Evolutionary conservation across 805 yeast genomes (phyloP).

Genomic region (Monosporozyma servazzii): DNA sequence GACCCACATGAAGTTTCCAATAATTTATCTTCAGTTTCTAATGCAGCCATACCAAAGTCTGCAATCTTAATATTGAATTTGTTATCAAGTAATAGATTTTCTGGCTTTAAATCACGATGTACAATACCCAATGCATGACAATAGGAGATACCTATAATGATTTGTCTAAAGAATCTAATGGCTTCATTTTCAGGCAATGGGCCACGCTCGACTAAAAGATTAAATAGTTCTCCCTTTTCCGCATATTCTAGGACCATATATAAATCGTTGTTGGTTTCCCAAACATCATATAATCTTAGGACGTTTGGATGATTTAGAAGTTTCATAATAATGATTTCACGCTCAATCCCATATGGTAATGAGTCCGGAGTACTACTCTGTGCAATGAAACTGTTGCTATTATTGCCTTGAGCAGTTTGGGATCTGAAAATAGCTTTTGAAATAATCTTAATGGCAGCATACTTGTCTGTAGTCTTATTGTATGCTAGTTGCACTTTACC

Average conservation of each 20-base stretch:
- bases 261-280: conserved; percentile 77
- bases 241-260: conserved; percentile 90
- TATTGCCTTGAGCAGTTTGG: conserved; percentile 17
- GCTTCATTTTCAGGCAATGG: conserved; percentile 86
- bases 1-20: conserved; percentile 96
- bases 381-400: conserved; percentile 18
- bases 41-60: conserved; percentile 98
- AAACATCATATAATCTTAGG: conserved; percentile 70
- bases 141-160: conserved; percentile 72
- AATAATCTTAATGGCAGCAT: conserved; percentile 94
- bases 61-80: conserved; percentile 89
- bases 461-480: conserved; percentile 71
- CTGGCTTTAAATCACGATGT: conserved; percentile 82
- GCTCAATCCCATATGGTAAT: conserved; percentile 74
- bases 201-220: conserved; percentile 81
- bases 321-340: conserved; percentile 82
- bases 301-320: conserved; percentile 70
- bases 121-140: conserved; percentile 83
- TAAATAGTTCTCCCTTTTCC: conserved; percentile 95
- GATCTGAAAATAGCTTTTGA: conserved; percentile 61
- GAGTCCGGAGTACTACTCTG: conserved; percentile 37
- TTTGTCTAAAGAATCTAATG: conserved; percentile 77
- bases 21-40: conserved; percentile 71
- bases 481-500: conserved; percentile 92
- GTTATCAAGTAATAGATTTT: conserved; percentile 68